These are phyloP conservation scores for Physcomitrellopsis africana DNA, from an alignment of 225 moss, liverwort and hornwort genomes.

Conservation along the genomic window DNA sequence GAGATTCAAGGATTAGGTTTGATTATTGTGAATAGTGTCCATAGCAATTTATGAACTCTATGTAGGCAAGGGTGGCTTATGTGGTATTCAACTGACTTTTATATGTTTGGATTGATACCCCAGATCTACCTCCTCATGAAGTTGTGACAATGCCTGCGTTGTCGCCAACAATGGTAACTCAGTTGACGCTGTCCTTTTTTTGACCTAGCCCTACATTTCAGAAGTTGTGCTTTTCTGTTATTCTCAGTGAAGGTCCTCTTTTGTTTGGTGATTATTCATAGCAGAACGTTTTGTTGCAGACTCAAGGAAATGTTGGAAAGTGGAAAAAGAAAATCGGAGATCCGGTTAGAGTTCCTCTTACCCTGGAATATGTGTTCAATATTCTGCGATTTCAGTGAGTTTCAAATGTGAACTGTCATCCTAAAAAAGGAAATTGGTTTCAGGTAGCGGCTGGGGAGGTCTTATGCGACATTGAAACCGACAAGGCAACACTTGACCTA, in stretches of 20 bases:
- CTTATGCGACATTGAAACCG: slow-evolving; percentile 93
- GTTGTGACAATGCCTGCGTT: slow-evolving; percentile 89
- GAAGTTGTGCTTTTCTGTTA: not conserved
- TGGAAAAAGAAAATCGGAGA: slow-evolving; percentile 98
- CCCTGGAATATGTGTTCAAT: not conserved
- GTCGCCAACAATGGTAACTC: slow-evolving; percentile 93
- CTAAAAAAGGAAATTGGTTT: slow-evolving; percentile 13
- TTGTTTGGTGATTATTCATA: slow-evolving; percentile 19
- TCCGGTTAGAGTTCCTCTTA: slow-evolving; percentile 46
- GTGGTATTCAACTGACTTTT: slow-evolving; percentile 9
- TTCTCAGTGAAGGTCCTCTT: slow-evolving; percentile 14
- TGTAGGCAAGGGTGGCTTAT: slow-evolving; percentile 4
- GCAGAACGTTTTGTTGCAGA: slow-evolving; percentile 49
- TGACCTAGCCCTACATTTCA: not conserved
- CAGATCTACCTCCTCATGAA: slow-evolving; percentile 79
- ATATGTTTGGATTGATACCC: slow-evolving; percentile 15
- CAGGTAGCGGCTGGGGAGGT: slow-evolving; percentile 92
- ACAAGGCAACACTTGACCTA: slow-evolving; percentile 95
- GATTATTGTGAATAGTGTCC: not conserved
- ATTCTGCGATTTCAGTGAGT: not conserved
- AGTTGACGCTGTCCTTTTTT: not conserved
- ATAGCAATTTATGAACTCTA: not conserved
- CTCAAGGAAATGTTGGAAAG: slow-evolving; percentile 85
- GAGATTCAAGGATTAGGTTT: slow-evolving; percentile 3
- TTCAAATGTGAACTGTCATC: slow-evolving; percentile 6